Evolutionary conservation across 169 alveolate genomes (phyloP).

Genomic region (Cryptosporidium ubiquitum): DNA sequence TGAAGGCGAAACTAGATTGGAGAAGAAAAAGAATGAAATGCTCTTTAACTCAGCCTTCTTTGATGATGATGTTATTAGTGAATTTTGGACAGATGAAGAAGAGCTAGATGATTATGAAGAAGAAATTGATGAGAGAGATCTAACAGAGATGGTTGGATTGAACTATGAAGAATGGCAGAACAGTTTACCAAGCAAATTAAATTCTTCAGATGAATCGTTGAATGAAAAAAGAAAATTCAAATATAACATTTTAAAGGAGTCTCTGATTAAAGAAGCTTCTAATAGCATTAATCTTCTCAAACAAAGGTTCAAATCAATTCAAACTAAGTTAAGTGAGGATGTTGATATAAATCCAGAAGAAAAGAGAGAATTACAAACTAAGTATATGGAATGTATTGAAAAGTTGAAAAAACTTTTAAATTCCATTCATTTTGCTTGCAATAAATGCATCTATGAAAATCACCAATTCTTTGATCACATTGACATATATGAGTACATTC

Average conservation of each 20-base stretch:
- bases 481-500: conserved; percentile 28
- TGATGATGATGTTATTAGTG: conserved; percentile 65
- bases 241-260: conserved; percentile 13
- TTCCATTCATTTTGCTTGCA: conserved; percentile 46
- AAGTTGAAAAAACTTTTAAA: conserved; percentile 4
- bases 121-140: conserved; percentile 43
- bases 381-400: background rate
- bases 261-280: conserved; percentile 57
- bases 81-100: conserved; percentile 74
- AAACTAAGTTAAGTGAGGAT: background rate
- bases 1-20: conserved; percentile 53
- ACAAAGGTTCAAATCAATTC: conserved; percentile 20
- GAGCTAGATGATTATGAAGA: conserved; percentile 15
- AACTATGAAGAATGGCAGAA: conserved; percentile 57
- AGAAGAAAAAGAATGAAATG: conserved; percentile 44
- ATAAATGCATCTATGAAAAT: conserved; percentile 50
- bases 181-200: background rate
- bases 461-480: conserved; percentile 55
- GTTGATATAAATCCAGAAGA: background rate
- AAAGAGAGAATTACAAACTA: background rate
- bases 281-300: conserved; percentile 15
- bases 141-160: conserved; percentile 39
- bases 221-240: conserved; percentile 28
- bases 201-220: conserved; percentile 25
- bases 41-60: conserved; percentile 12